Percentiles rank a stretch among this genome's conserved stretches.
Conservation (phyloP, 805 yeast species). For the Candida taoyuanica region DNA sequence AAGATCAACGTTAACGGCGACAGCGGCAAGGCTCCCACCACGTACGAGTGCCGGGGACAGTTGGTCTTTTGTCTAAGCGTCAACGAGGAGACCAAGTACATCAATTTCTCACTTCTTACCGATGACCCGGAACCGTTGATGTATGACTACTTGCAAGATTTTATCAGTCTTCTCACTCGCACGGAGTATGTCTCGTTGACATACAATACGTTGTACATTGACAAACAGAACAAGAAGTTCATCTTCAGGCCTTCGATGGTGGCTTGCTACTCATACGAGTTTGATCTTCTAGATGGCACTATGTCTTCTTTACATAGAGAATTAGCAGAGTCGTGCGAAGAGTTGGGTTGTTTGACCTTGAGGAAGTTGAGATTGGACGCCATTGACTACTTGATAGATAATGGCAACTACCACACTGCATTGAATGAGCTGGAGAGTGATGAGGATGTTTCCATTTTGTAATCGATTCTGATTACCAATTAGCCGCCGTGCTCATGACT, state of each 20-base stretch:
- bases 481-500: too few species aligned
- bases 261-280: constrained; percentile 24
- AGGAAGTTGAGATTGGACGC: constrained; percentile 30
- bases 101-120: constrained; percentile 15
- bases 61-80: constrained; percentile 15
- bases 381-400: constrained; percentile 29
- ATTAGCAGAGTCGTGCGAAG: constrained; percentile 9
- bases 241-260: constrained; percentile 23
- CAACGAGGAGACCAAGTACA: constrained; percentile 20
- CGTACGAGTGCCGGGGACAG: constrained; percentile 3
- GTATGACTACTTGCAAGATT: constrained; percentile 15
- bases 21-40: background rate
- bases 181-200: constrained; percentile 25
- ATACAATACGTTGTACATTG: constrained; percentile 20
- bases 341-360: constrained; percentile 23
- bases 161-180: constrained; percentile 20
- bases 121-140: constrained; percentile 2
- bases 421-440: constrained; percentile 11
- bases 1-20: constrained; percentile 15
- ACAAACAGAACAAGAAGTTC: constrained; percentile 16
- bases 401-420: constrained; percentile 15
- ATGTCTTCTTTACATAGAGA: constrained; percentile 11
- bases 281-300: constrained; percentile 17
- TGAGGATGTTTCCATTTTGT: too few species aligned
- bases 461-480: too few species aligned